Conservation (phyloP, 768 basidiomycete genomes). For the Royoungia palumana region DNA sequence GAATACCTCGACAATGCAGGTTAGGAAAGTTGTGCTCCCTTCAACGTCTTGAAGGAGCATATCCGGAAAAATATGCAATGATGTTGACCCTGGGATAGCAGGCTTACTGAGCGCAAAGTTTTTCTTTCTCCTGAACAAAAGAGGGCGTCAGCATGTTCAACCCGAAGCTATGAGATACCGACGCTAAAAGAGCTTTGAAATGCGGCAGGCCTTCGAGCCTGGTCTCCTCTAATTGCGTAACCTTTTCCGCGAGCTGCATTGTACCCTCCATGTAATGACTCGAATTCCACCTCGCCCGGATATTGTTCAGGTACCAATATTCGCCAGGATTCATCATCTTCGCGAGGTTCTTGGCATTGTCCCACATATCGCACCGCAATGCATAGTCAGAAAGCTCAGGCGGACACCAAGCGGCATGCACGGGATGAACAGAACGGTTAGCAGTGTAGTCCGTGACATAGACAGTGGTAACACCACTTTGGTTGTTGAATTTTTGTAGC, state of each 20-base stretch:
- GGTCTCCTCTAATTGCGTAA: slow-evolving; percentile 40
- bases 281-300: slow-evolving; percentile 39
- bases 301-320: slow-evolving; percentile 53
- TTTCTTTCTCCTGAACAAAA: slow-evolving; percentile 52
- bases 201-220: slow-evolving; percentile 34
- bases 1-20: slow-evolving; percentile 57
- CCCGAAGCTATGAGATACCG: slow-evolving; percentile 19
- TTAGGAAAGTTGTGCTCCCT: slow-evolving; percentile 41
- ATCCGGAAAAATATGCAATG: slow-evolving; percentile 38
- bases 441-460: slow-evolving; percentile 68
- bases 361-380: slow-evolving; percentile 61
- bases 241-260: slow-evolving; percentile 43
- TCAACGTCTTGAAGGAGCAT: slow-evolving; percentile 47
- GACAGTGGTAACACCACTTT: slow-evolving; percentile 40
- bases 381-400: slow-evolving; percentile 41
- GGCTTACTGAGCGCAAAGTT: slow-evolving; percentile 30
- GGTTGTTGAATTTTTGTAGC: slow-evolving; percentile 40
- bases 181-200: slow-evolving; percentile 54
- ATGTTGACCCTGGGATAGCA: slow-evolving; percentile 20
- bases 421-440: slow-evolving; percentile 33
- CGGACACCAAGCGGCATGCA: slow-evolving; percentile 48
- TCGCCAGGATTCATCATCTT: slow-evolving; percentile 44
- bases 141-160: slow-evolving; percentile 4
- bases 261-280: slow-evolving; percentile 52
- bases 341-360: slow-evolving; percentile 41